A percentile compares a stretch with the other conserved stretches of the same genome.
Conservation (phyloP, 306 rosid species). For the Benincasa hispida region DNA sequence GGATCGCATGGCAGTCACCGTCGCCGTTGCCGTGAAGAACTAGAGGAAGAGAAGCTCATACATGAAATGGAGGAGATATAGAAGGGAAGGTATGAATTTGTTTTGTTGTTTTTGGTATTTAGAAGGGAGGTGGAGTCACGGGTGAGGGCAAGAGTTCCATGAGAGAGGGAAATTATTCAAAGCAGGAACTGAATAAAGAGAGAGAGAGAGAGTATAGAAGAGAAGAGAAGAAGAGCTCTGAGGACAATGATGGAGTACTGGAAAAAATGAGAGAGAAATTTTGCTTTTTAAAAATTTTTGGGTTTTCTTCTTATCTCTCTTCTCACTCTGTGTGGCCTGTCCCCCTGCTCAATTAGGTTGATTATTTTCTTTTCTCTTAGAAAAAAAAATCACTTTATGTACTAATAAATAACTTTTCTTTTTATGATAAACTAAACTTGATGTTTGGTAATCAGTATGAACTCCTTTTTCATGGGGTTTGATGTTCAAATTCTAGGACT, state of each 20-base stretch:
- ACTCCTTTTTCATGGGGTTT: too few species aligned
- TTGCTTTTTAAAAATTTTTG: not conserved
- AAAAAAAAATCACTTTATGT: too few species aligned
- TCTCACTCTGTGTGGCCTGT: too few species aligned
- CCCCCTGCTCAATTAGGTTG: not conserved
- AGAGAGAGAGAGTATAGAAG: constrained; percentile 1
- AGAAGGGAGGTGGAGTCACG: constrained; percentile 24
- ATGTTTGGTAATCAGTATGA: too few species aligned
- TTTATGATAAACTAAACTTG: too few species aligned
- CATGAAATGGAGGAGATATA: not conserved
- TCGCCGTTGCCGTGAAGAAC: not conserved
- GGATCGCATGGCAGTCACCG: constrained; percentile 51
- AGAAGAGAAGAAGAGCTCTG: not conserved
- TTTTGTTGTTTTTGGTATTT: not conserved
- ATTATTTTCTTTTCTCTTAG: too few species aligned
- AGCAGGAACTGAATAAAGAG: not conserved
- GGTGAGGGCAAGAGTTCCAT: constrained; percentile 23
- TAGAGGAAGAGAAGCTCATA: constrained; percentile 2
- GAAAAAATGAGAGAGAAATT: constrained; percentile 1
- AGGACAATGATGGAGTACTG: constrained; percentile 1
- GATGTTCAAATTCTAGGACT: too few species aligned
- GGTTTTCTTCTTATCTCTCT: not conserved
- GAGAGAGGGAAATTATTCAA: constrained; percentile 6
- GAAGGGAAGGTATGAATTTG: not conserved
- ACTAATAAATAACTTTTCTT: not conserved